Conservation (phyloP, 1,284 basidiomycete genomes). For the Peniophora sp. region DNA sequence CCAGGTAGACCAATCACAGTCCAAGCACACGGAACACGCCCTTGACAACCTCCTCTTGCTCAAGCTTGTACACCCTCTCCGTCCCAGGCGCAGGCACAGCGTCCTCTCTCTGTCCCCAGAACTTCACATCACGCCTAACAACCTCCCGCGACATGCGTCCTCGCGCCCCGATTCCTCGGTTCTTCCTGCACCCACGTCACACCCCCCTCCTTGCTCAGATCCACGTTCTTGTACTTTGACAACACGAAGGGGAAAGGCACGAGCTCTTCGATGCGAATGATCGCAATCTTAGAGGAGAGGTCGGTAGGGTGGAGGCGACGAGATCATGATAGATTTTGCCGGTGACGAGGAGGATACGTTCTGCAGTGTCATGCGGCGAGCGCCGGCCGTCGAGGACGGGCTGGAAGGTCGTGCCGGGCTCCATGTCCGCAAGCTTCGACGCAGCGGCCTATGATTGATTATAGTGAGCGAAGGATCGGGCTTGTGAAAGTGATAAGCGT, state of each 20-base stretch:
- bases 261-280: conserved; percentile 79
- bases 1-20: too few relatives aligned
- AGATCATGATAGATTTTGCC: conserved; percentile 90
- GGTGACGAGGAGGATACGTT: conserved; percentile 55
- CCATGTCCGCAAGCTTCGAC: conserved; percentile 60
- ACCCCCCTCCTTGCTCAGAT: not conserved
- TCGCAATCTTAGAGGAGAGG: conserved; percentile 44
- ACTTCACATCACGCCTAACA: conserved; percentile 29
- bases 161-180: conserved; percentile 80
- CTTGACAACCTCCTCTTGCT: conserved; percentile 56
- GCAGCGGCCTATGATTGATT: conserved; percentile 53
- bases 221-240: conserved; percentile 30
- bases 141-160: conserved; percentile 44
- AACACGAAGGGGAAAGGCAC: conserved; percentile 79
- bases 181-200: conserved; percentile 83
- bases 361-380: conserved; percentile 21
- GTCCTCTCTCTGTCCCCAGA: conserved; percentile 62
- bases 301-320: conserved; percentile 52
- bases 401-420: conserved; percentile 57
- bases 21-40: conserved; percentile 34
- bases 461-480: too few relatives aligned
- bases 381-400: conserved; percentile 60
- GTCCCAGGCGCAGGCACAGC: conserved; percentile 76
- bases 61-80: conserved; percentile 56
- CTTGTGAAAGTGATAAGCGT: conserved; percentile 23